Evolutionary conservation across 176 grass and related monocot species (phyloP).

Genomic region (Oryza glumipatula): DNA sequence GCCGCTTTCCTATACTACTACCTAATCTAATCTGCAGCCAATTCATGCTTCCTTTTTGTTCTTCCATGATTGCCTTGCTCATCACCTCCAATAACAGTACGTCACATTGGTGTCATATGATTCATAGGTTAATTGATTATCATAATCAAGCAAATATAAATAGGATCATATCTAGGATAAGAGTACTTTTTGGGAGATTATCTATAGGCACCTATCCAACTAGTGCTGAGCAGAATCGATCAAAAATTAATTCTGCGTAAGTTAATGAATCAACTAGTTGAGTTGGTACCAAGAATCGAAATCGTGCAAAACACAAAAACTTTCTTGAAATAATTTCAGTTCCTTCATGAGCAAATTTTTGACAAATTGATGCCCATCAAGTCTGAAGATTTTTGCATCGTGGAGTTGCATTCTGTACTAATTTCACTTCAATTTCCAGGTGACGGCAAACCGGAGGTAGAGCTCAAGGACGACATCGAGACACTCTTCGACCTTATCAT

Average conservation of each 20-base stretch:
- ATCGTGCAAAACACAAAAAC: background rate
- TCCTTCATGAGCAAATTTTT: background rate
- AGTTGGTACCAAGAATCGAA: background rate
- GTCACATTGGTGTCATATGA: background rate
- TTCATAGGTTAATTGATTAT: slow-evolving; percentile 32
- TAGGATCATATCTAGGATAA: slow-evolving; percentile 35
- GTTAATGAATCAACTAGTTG: background rate
- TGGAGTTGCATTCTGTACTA: too few relatives aligned
- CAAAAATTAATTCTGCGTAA: background rate
- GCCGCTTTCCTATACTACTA: slow-evolving; percentile 41
- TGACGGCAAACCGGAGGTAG: slow-evolving; percentile 22
- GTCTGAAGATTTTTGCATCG: background rate
- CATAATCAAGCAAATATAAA: background rate
- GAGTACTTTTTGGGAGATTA: slow-evolving; percentile 31
- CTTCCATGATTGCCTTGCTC: slow-evolving; percentile 39
- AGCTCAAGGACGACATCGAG: slow-evolving; percentile 19
- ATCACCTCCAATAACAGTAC: slow-evolving; percentile 31
- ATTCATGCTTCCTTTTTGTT: slow-evolving; percentile 13
- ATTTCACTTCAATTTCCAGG: slow-evolving; percentile 5
- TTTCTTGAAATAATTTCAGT: background rate
- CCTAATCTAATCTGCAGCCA: slow-evolving; percentile 26
- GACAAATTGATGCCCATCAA: background rate
- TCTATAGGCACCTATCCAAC: background rate
- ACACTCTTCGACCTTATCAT: slow-evolving; percentile 47
- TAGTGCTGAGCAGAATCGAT: slow-evolving; percentile 43